Percentiles rank a stretch among this genome's conserved stretches.
phyloP scores from a whole-genome alignment of 352 stramenopile species.

The Globisporangium nagaii region DNA sequence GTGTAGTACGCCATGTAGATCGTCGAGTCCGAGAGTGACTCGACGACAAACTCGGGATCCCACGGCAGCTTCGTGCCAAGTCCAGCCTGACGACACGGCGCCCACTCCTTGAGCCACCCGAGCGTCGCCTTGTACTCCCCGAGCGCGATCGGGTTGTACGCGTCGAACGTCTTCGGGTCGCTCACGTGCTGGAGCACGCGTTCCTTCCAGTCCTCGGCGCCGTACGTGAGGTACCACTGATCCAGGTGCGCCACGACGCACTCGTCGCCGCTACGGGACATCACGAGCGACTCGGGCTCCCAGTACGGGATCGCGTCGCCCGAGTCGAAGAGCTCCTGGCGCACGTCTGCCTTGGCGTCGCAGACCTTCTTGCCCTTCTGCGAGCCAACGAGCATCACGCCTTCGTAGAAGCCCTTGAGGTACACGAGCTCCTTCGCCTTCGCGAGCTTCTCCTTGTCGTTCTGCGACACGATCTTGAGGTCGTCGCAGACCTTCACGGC shows the following conservation, averaged over 20 bases:
- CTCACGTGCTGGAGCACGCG: constrained; percentile 94
- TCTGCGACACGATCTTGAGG: constrained; percentile 97
- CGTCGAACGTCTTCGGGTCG: constrained; percentile 89
- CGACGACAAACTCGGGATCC: constrained; percentile 98
- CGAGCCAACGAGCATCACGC: constrained; percentile 96
- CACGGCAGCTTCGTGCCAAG: constrained; percentile 96
- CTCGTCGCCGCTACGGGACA: constrained; percentile 97
- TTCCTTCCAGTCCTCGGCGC: constrained; percentile 97
- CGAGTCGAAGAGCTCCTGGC: constrained; percentile 94
- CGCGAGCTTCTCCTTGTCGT: constrained; percentile 98
- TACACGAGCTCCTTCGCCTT: constrained; percentile 99
- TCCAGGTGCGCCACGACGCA: constrained; percentile 99
- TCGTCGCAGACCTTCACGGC: constrained; percentile 96
- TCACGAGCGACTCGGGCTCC: constrained; percentile 97
- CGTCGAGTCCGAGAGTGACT: constrained; percentile 99
- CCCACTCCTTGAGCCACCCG: constrained; percentile 99
- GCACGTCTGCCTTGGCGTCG: constrained; percentile 96
- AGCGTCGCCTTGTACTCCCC: constrained; percentile 97
- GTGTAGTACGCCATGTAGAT: constrained; percentile 99
- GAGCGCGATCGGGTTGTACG: constrained; percentile 91
- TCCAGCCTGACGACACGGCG: constrained; percentile 97
- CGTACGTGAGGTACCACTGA: constrained; percentile 99
- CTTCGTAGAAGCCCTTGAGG: constrained; percentile 99
- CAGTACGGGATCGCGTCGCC: constrained; percentile 96
- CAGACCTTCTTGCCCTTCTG: constrained; percentile 96